A percentile compares a stretch with the other conserved stretches of the same genome.
These are phyloP conservation scores for Colletotrichum tanaceti DNA, from an alignment of 2,329 filamentous ascomycete species.

Conservation along the genomic window DNA sequence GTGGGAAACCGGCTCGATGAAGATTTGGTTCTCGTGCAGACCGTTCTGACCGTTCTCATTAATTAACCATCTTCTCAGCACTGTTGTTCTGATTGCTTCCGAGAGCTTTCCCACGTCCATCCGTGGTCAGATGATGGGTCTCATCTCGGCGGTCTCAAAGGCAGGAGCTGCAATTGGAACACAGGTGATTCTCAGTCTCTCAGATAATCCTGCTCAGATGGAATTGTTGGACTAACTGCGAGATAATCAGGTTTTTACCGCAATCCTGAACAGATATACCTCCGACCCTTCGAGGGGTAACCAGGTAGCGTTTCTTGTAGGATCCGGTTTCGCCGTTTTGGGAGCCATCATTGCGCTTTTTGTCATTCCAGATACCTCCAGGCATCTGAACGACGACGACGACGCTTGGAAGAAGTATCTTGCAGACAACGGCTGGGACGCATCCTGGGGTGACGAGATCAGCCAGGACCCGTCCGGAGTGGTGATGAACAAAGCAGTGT, in stretches of 20 bases:
- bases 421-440: constrained; percentile 46
- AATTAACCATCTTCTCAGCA: constrained; percentile 43
- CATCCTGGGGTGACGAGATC: constrained; percentile 46
- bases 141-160: constrained; percentile 60
- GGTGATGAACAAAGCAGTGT: constrained; percentile 24
- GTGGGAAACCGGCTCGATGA: not conserved
- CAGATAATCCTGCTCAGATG: not conserved
- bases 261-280: constrained; percentile 59
- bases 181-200: constrained; percentile 42
- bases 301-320: constrained; percentile 63
- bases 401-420: constrained; percentile 48
- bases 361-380: constrained; percentile 54
- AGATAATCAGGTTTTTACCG: constrained; percentile 58
- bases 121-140: constrained; percentile 61
- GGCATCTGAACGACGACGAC: constrained; percentile 46
- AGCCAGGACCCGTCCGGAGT: constrained; percentile 44
- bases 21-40: not conserved
- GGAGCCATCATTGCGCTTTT: constrained; percentile 58
- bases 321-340: constrained; percentile 59
- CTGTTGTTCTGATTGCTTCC: constrained; percentile 54
- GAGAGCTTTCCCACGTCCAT: constrained; percentile 64
- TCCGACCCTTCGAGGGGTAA: constrained; percentile 56
- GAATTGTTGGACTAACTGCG: not conserved
- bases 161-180: constrained; percentile 63
- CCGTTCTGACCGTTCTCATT: not conserved